Percentiles rank a stretch among this genome's conserved stretches.
These are phyloP conservation scores for Straminergon stramineum DNA, from an alignment of 225 moss, liverwort and hornwort species.

Conservation along the genomic window DNA sequence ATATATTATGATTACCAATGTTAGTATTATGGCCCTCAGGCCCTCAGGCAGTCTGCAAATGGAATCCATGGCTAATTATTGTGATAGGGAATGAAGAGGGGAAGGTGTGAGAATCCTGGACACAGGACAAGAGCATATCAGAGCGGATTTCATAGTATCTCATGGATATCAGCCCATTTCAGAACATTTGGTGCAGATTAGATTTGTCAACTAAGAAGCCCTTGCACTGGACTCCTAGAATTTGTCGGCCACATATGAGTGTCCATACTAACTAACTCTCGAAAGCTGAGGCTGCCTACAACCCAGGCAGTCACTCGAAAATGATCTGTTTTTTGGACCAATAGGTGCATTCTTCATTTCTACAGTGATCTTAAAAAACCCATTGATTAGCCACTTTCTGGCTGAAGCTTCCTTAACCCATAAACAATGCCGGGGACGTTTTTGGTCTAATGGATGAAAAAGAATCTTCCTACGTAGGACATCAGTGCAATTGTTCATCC, in stretches of 20 bases:
- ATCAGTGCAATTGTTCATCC: no score
- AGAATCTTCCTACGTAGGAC: no score
- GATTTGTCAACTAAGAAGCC: background rate
- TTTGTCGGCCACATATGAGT: background rate
- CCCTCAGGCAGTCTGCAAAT: no score
- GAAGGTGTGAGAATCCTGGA: conserved; percentile 2
- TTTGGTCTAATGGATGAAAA: no score
- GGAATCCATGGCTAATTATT: background rate
- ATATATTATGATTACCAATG: background rate
- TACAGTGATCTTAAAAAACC: background rate
- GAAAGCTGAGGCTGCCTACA: accelerated
- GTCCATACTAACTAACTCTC: background rate
- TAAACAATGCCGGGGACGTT: no score
- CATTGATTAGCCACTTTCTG: accelerated
- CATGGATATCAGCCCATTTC: background rate
- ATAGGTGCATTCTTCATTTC: background rate
- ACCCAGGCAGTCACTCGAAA: background rate
- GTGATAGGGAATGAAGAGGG: background rate
- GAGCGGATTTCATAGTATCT: conserved; percentile 20
- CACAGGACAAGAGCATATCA: background rate
- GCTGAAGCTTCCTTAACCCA: no score
- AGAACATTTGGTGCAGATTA: conserved; percentile 8
- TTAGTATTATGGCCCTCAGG: background rate
- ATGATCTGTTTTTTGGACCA: background rate
- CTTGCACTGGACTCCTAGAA: background rate